Conservation (phyloP, 441 rosid species). For the Flueggea neowawraea region DNA sequence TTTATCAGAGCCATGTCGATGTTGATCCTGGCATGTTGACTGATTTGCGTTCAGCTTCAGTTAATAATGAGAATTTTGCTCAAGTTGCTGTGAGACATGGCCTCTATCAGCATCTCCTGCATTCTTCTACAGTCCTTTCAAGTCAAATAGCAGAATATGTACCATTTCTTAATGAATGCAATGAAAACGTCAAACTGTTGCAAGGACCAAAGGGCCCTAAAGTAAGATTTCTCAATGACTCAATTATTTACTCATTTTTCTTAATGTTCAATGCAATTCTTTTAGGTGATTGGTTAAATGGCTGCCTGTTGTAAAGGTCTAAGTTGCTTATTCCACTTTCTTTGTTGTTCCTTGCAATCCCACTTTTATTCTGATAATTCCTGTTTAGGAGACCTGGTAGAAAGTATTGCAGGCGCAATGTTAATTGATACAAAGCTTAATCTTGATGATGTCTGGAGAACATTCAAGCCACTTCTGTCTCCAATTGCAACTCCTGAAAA, state of each 20-base stretch:
- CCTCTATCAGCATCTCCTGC: slow-evolving; percentile 67
- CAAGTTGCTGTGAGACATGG: slow-evolving; percentile 61
- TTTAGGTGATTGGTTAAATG: no score
- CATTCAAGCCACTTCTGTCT: slow-evolving; percentile 71
- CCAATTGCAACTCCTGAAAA: slow-evolving; percentile 86
- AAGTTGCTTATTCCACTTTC: no score
- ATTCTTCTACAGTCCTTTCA: slow-evolving; percentile 38
- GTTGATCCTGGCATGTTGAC: slow-evolving; percentile 93
- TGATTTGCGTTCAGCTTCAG: slow-evolving; percentile 88
- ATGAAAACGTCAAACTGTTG: slow-evolving; percentile 32
- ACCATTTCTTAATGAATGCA: slow-evolving; percentile 36
- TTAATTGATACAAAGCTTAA: slow-evolving; percentile 65
- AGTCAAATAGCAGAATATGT: slow-evolving; percentile 62
- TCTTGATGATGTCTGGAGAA: slow-evolving; percentile 79
- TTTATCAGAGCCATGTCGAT: slow-evolving; percentile 55
- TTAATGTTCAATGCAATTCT: no score
- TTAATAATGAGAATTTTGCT: slow-evolving; percentile 82
- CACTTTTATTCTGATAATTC: not conserved
- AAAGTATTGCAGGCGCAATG: slow-evolving; percentile 90
- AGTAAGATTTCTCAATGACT: slow-evolving; percentile 28
- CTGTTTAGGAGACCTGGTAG: slow-evolving; percentile 78
- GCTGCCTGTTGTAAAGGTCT: no score
- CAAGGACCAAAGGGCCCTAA: slow-evolving; percentile 70
- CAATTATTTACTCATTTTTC: no score
- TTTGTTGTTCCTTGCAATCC: no score